Evolutionary conservation across 2,329 filamentous ascomycete species (phyloP).

Genomic region (Bisporella sp.): DNA sequence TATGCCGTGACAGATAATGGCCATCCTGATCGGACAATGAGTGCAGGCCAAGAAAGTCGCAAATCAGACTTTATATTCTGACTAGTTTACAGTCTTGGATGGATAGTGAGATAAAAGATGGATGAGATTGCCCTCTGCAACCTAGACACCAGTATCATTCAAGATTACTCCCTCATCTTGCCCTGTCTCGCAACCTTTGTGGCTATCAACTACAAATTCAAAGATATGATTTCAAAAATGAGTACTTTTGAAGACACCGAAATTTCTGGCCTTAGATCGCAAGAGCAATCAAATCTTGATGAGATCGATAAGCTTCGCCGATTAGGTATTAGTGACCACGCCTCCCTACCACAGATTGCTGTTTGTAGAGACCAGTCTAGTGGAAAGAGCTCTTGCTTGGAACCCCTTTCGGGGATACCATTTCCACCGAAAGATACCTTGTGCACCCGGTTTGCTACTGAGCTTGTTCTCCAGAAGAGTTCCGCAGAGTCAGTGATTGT

Average conservation of each 20-base stretch:
- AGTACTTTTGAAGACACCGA: neutral
- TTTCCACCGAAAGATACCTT: constrained; percentile 33
- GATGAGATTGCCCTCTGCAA: too few species aligned
- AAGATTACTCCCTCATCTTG: too few species aligned
- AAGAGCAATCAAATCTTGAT: neutral
- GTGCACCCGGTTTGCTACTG: constrained; percentile 37
- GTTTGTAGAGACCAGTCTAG: constrained; percentile 12
- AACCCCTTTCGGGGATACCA: constrained; percentile 30
- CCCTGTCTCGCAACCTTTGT: too few species aligned
- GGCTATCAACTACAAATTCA: too few species aligned
- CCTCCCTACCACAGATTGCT: neutral
- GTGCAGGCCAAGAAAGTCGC: too few species aligned
- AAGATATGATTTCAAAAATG: neutral
- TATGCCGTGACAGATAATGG: too few species aligned
- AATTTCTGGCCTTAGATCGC: neutral
- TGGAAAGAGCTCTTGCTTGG: constrained; percentile 30
- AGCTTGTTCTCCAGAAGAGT: constrained; percentile 31
- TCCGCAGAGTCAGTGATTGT: constrained; percentile 4
- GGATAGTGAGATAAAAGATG: too few species aligned
- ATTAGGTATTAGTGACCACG: neutral
- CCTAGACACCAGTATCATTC: too few species aligned
- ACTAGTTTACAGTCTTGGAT: too few species aligned
- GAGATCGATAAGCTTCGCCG: neutral
- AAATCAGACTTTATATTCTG: too few species aligned
- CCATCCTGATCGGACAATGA: too few species aligned